Evolutionary conservation across 106 monocot species (phyloP).

Genomic region (Dendrobium officinale): DNA sequence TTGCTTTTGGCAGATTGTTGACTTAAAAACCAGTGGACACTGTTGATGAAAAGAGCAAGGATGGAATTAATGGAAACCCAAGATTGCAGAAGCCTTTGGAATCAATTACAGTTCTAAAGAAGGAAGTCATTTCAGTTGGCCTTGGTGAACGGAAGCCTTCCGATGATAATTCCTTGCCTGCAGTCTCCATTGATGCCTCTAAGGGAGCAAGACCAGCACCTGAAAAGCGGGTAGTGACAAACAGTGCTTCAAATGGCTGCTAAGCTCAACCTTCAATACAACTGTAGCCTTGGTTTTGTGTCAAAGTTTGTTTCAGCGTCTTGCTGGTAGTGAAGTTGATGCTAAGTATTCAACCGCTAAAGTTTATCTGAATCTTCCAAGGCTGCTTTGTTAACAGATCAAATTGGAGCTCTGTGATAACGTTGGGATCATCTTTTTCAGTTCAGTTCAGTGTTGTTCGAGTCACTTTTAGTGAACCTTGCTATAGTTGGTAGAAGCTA

Average conservation of each 20-base stretch:
- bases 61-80: constrained; percentile 15
- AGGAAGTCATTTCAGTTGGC: constrained; percentile 16
- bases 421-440: background rate
- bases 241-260: constrained; percentile 33
- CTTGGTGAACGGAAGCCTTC: constrained; percentile 13
- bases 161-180: constrained; percentile 18
- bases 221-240: constrained; percentile 26
- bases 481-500: background rate
- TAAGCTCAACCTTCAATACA: background rate
- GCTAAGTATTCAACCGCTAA: background rate
- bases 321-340: background rate
- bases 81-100: constrained; percentile 32
- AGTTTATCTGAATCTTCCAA: background rate
- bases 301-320: background rate
- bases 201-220: constrained; percentile 18
- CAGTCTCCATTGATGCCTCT: background rate
- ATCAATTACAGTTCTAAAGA: constrained; percentile 14
- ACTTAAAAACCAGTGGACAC: constrained; percentile 10
- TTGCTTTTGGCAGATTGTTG: constrained; percentile 18
- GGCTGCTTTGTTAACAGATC: background rate
- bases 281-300: background rate
- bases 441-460: background rate
- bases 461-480: constrained; percentile 5
- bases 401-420: constrained; percentile 5
- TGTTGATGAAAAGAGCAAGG: constrained; percentile 20